Evolutionary conservation across 2,329 filamentous ascomycete genomes (phyloP), one percentile per base, ranked within the genome.

Genomic region (Sporothrix luriei): DNA sequence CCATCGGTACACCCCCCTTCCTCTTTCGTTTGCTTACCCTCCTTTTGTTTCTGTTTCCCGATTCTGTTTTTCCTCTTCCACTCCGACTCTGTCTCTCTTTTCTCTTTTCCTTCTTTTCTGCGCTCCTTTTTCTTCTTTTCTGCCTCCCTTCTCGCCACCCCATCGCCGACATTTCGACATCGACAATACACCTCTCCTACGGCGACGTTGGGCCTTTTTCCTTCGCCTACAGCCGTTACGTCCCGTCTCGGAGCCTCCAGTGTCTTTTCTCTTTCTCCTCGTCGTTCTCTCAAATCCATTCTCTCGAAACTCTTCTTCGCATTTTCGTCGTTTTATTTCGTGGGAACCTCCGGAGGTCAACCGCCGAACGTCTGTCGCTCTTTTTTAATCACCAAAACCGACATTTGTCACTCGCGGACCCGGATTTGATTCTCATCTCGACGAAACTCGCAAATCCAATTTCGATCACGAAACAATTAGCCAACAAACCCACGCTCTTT

Each of bases 341-440:
- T 68, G 65, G 66, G 51, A 74, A 73, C 73, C 75, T 75, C 74
- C 69, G 74, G 75, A 75, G 75, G 74, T 75, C 76, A 71, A 38
- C 70, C 66, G 69, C 68, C 66, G 69, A 67, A 70, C 69, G 40
- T 66, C 59, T 48, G 68, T 62, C 69, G 68, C 51, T 72, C 70
- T 40, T 71, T 73, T 70, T 29, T 10, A 49, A 54, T 52, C 62
- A 73, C 55, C 48, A 21, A 54, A 62, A 54, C 13, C 52, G 48
- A 61, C 46, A 49, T 26, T 14, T 16, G 16, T 48, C 68, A 33
- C 43, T 68, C 69, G 69, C 73, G 71, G 73, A 70, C 70, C 54
- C 66, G 61, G 59, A 66, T 68, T 38, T 26, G n/a, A 51, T 61
- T 55, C 16, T 16, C 40, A 69, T 46, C 21, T 46, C 68, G 68